Evolutionary conservation across 2,329 filamentous ascomycete genomes (phyloP).

Genomic region (Colletotrichum sp.): DNA sequence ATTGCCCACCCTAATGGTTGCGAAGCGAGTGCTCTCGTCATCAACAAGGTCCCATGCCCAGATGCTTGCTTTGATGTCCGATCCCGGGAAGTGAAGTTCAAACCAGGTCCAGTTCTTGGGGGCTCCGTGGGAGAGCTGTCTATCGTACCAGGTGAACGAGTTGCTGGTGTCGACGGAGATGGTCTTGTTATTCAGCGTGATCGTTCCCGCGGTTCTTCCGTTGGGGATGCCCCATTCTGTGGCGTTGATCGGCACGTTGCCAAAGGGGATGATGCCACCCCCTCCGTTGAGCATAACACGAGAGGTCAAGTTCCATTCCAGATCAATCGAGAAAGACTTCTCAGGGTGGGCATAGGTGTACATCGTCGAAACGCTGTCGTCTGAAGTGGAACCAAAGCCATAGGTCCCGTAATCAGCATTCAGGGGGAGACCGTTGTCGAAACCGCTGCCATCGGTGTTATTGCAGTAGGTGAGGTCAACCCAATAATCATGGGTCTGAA

Average conservation of each 20-base stretch:
- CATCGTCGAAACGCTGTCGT: neutral
- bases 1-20: neutral
- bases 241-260: neutral
- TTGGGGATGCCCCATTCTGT: neutral
- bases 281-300: neutral
- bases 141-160: neutral
- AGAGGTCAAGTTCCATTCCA: neutral
- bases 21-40: neutral
- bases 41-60: neutral
- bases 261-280: neutral
- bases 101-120: neutral
- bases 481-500: neutral
- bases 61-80: neutral
- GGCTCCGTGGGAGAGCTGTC: neutral
- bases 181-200: neutral
- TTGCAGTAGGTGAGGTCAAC: neutral
- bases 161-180: neutral
- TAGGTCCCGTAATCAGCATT: neutral
- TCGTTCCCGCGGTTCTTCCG: neutral
- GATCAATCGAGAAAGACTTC: neutral
- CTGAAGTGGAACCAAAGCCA: neutral
- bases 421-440: neutral
- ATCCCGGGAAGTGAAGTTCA: neutral
- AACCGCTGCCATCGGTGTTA: neutral
- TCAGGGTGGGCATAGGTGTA: neutral